phyloP scores from a whole-genome alignment of 2,329 filamentous ascomycete species.

The Alternaria viburni region DNA sequence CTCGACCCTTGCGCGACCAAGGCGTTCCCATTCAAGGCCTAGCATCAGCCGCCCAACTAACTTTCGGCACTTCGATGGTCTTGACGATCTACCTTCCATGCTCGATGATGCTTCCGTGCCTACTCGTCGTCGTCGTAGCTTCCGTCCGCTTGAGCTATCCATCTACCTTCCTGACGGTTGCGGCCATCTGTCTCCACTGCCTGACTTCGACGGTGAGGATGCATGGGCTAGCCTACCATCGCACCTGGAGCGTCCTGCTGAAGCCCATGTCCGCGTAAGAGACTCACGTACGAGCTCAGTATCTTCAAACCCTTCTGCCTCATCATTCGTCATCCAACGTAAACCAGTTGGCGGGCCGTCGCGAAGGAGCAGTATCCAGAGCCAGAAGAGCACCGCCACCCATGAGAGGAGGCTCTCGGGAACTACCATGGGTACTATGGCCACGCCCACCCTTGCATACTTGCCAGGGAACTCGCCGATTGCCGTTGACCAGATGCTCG shows the following conservation, averaged over 20 bases:
- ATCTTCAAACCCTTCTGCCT: conserved; percentile 31
- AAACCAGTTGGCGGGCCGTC: conserved; percentile 43
- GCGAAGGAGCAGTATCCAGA: conserved; percentile 38
- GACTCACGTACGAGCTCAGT: conserved; percentile 38
- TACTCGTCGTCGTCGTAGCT: conserved; percentile 42
- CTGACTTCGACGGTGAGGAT: conserved; percentile 44
- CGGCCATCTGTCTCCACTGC: conserved; percentile 46
- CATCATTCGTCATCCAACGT: conserved; percentile 39
- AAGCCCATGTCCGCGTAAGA: conserved; percentile 41
- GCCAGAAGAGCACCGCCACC: conserved; percentile 25
- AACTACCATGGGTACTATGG: conserved; percentile 29
- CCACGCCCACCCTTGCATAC: conserved; percentile 33
- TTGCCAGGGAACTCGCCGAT: conserved; percentile 33
- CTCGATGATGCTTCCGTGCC: conserved; percentile 40
- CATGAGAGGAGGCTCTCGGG: conserved; percentile 30
- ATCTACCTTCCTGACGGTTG: conserved; percentile 46
- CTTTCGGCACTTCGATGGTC: conserved; percentile 44
- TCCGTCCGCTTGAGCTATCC: conserved; percentile 48
- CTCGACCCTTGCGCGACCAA: conserved; percentile 38
- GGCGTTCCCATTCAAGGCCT: conserved; percentile 43
- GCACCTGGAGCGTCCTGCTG: conserved; percentile 39
- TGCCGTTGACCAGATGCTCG: conserved; percentile 24
- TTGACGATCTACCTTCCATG: conserved; percentile 43
- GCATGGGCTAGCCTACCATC: conserved; percentile 33
- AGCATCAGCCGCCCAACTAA: conserved; percentile 46